These are phyloP conservation scores for Vachellia collinsii DNA, from an alignment of 306 rosid genomes.

Conservation along the genomic window DNA sequence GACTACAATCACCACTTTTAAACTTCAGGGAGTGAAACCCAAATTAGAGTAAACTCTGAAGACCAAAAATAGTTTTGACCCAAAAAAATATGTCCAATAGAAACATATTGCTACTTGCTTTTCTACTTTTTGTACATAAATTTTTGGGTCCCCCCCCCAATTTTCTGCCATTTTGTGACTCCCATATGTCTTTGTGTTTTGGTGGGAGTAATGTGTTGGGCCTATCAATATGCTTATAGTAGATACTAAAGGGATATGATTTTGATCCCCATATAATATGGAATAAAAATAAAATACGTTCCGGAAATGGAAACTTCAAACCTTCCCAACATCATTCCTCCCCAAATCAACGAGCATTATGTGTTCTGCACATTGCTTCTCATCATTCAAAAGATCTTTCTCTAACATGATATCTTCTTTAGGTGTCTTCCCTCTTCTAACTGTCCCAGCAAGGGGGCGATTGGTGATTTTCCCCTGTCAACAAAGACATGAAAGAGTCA, in stretches of 20 bases:
- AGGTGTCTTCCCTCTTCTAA: constrained; percentile 89
- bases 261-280: not conserved
- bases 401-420: constrained; percentile 84
- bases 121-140: not conserved
- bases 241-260: not conserved
- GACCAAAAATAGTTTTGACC: too few species aligned
- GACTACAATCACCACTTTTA: too few species aligned
- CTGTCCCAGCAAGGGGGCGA: constrained; percentile 96
- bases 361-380: constrained; percentile 93
- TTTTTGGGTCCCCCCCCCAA: not conserved
- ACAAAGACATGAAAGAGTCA: constrained; percentile 38
- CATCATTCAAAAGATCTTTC: constrained; percentile 78
- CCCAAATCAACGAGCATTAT: constrained; percentile 96
- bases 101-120: not conserved
- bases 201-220: not conserved
- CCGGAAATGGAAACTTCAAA: constrained; percentile 40
- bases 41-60: too few species aligned
- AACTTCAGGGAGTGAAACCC: too few species aligned
- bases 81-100: constrained; percentile 2
- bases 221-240: not conserved
- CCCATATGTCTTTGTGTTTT: not conserved
- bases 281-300: constrained; percentile 19
- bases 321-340: constrained; percentile 98
- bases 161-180: not conserved
- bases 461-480: constrained; percentile 73